Evolutionary conservation across 179 eudicot genomes (phyloP), one percentile per base, ranked within the genome.

Genomic region (Patellifolia procumbens): DNA sequence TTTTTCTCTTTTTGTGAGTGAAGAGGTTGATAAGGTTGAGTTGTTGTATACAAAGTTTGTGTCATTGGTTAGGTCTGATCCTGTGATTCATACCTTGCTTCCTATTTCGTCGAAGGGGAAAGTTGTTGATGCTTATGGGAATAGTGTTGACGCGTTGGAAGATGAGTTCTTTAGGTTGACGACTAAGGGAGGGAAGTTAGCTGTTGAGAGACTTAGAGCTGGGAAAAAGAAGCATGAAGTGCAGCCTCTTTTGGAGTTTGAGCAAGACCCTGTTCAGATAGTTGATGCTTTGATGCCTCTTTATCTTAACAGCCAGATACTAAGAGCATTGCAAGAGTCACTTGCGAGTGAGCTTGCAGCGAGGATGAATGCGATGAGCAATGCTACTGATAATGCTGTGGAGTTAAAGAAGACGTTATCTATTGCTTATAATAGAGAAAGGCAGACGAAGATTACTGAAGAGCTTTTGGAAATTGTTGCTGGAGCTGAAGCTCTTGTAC

Each of bases 1-100:
- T 65, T 94, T 90, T 65, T 94, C 97, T 2, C 42, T 92, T 7
- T 92, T 90, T 84, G 81, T 94, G 52, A 88, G 81, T 59, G 97
- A 94, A 56, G 98, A 92, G 69, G 96, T 89, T 72, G 98, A 94
- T 83, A 94, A 94, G 67, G 97, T 93, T n/a, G 97, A 94, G 86
- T 81, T 94, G 73, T 52, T 94, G 78, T 92, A 92, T 31, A 85
- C 93, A 0, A 94, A 89, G 71, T 90, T 94, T 61, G 91, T 92
- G 53, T 94, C 98, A 0, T 85, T 94, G 78, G 76, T 94, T 32
- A 86, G 77, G 76, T 94, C 91, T 7, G 76, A 86, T 71, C 93
- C 95, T 16, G 91, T 93, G 11, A 89, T 92, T 81, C 93, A 84
- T 4, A 92, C 92, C 0, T 81, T 93, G 84, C 92, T 93, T 20